Conservation (phyloP, 805 yeast genomes). For the Schwanniomyces yamadae region DNA sequence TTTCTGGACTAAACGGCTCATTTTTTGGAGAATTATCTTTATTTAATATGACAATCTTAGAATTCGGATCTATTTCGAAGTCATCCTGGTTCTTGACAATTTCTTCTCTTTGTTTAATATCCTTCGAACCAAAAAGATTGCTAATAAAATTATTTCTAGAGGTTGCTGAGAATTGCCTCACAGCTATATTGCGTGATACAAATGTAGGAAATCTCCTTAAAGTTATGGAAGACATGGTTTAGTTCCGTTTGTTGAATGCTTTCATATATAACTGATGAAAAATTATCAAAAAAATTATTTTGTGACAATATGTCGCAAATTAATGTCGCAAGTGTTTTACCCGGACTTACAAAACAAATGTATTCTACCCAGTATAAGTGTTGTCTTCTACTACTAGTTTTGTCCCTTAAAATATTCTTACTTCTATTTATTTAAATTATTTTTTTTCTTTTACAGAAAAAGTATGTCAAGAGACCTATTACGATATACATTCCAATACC, state of each 20-base stretch:
- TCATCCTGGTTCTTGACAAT: constrained; percentile 39
- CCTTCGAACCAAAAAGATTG: constrained; percentile 33
- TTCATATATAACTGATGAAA: too few species aligned
- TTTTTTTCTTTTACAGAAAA: constrained; percentile 14
- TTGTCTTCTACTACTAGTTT: too few species aligned
- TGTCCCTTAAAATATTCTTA: neutral
- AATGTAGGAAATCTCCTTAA: neutral
- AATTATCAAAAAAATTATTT: constrained; percentile 1
- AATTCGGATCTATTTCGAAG: constrained; percentile 28
- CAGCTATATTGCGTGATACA: constrained; percentile 3
- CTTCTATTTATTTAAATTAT: neutral
- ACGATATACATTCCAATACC: constrained; percentile 19
- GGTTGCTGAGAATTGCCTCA: constrained; percentile 9
- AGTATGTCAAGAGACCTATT: constrained; percentile 16
- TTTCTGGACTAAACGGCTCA: constrained; percentile 23
- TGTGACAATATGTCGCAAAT: constrained; percentile 1
- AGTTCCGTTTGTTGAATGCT: neutral
- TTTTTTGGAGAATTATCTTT: constrained; percentile 33
- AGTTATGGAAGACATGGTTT: constrained; percentile 3
- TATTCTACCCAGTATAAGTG: too few species aligned
- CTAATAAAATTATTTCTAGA: constrained; percentile 23
- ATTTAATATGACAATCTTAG: constrained; percentile 36
- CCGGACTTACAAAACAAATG: too few species aligned
- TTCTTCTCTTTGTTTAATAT: constrained; percentile 31
- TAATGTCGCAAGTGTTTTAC: constrained; percentile 1